These are phyloP conservation scores for Spathaspora girioi DNA, from an alignment of 805 yeast genomes.

Conservation along the genomic window DNA sequence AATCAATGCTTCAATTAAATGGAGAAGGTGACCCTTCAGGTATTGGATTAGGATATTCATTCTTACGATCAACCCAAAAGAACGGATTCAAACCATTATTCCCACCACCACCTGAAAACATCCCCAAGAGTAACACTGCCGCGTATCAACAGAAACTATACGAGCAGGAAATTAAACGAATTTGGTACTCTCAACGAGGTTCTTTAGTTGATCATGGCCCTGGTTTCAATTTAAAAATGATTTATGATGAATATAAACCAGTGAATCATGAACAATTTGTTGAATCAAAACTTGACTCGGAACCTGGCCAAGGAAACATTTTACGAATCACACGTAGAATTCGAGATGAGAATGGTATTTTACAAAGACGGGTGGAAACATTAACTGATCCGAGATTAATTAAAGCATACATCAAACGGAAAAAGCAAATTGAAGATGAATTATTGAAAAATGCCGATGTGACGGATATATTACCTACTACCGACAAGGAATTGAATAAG, in stretches of 20 bases:
- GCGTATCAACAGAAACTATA: conserved; percentile 80
- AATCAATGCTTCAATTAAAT: conserved; percentile 91
- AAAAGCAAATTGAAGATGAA: conserved; percentile 60
- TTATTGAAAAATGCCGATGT: conserved; percentile 55
- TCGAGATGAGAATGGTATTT: conserved; percentile 78
- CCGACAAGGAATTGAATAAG: conserved; percentile 79
- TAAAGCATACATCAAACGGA: conserved; percentile 73
- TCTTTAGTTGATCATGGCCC: conserved; percentile 43
- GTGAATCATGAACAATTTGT: conserved; percentile 26
- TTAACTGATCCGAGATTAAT: conserved; percentile 85
- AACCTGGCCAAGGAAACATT: conserved; percentile 20
- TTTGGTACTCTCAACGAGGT: conserved; percentile 83
- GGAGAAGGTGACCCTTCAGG: conserved; percentile 96
- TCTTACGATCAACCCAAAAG: conserved; percentile 88
- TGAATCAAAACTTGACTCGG: conserved; percentile 28
- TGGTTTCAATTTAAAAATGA: conserved; percentile 34
- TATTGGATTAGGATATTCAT: conserved; percentile 83
- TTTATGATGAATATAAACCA: conserved; percentile 38
- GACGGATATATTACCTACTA: conserved; percentile 71
- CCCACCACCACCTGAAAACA: conserved; percentile 31
- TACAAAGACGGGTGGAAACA: conserved; percentile 75
- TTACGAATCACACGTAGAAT: conserved; percentile 68
- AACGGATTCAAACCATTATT: conserved; percentile 67
- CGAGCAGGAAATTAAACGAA: conserved; percentile 82
- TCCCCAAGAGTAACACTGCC: conserved; percentile 39